Evolutionary conservation across 345 rosid species (phyloP), one percentile per base, ranked within the genome.

Genomic region (Melaleuca alternifolia): DNA sequence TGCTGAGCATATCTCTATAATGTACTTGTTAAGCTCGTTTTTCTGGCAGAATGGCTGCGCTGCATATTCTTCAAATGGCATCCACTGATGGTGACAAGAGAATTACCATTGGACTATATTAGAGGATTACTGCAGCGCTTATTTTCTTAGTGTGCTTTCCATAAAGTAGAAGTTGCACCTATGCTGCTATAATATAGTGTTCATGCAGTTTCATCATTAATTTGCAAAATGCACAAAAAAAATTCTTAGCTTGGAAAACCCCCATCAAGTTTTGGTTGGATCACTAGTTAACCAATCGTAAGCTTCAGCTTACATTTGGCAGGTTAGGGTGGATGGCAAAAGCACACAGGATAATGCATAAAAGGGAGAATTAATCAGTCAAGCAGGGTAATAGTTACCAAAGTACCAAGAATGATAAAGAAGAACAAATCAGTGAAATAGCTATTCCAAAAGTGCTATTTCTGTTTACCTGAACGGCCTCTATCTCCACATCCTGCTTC

Each of bases 401-500:
- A 33, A 23, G 77, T 65, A 15, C 77, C 77, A 20, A 28, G 77
- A 65, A 65, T 1, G 46, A 65, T 0, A 5, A 33, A 65, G 46
- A 16, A 65, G 46, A 65, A 33, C 24, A 0, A 65, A 65, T 65
- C 0, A 1, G 24, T 10, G 11, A 33, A 71, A 33, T 33, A 71
- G 48, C 79, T 33, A 71, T 71, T 16, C 11, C 16, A 52, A 10
- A 5, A 50, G 41, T 46, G 46, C 56, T 50, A 56, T 85, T 46
- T 59, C 51, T 24, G 26, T 24, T 87, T 92, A 95, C 99, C 96
- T 91, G 90, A 44, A 97, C 95, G 23, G 95, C 97, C 76, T 91
- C 95, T 65, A 97, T 91, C 93, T 97, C 99, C 21, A 93, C 57
- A 83, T 95, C 95, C 87, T 96, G 99, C 90, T 86, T 90, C 90